Base-by-base conservation (phyloP, 228 moss, liverwort and hornwort genomes). In the Sphagnum fallax region DNA sequence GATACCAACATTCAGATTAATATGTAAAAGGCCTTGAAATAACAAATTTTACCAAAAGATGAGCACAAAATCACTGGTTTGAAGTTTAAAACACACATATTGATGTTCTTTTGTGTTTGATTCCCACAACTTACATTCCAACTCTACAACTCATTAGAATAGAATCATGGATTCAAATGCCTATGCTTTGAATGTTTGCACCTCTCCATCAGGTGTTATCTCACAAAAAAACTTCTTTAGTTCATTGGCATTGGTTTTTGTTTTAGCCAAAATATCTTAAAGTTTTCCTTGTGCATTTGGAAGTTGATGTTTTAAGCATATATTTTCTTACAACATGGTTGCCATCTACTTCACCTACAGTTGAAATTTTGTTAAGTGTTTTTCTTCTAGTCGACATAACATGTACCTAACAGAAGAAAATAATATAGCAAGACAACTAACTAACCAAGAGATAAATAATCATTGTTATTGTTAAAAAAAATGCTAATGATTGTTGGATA, bases 171-270 rank as follows among this genome's bases (percentile, higher is more conserved):
- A 53, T 11, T 72, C 76, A 12, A 64, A 76, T 32, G 62, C 60
- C 66, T 68, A 67, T 16, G 53, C 6, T 11, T 11, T 53, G 8
- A 53, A 0, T 6, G 53, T 0, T 0, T 53, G 0, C 53, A 53
- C 8, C 53, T 53, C 0, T 53, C 53, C 53, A 53, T 53, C 77
- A 72, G 80, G 83, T 47, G 65, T 72, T 61, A 69, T 77, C 64
- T 80, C 83, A 48, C 80, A 67, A 70, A 80, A 83, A 32, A 77
- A 80, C 65, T 75, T 83, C 65, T 77, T 83, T 4, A 66, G 60
- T 67, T 83, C 64, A 14, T 64, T 64, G 0, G 2, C 32, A 18
- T 14, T 48, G 0, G 47, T 7, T 4, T 64, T 76, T 61, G 51
- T n/a, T 4, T 0, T 60, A 52, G 75, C 70, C 58, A 71, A 63